Base-by-base conservation (phyloP, 148 eudicot genomes). In the Amaranthus hypochondriacus region DNA sequence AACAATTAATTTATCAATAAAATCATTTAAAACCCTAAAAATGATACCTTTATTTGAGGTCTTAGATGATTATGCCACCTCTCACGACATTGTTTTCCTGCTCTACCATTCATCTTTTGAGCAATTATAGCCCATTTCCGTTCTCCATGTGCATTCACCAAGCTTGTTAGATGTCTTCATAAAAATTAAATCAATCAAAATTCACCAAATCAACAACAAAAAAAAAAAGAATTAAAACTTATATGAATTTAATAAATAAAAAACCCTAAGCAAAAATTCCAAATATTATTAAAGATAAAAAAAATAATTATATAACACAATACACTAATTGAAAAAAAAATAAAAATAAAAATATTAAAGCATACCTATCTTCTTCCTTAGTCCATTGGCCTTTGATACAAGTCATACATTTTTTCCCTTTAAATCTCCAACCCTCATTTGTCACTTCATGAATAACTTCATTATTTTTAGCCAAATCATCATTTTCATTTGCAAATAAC, bases 51-150 rank as follows among this genome's bases (percentile, higher is more conserved):
- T 53, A 93, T 87, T 72, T 87, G 75, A 4, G 92, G 86, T 18
- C 95, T 89, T 47, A 93, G 72, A 87, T 93, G 97, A 71, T 89
- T 91, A 68, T 83, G 81, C 95, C 95, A 93, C 62, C 97, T 78
- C 74, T 93, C 97, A 13, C 97, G 81, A 62, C 98, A 93, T 76
- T 91, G 98, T 54, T 93, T 93, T 56, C 97, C 98, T 0, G 85
- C 86, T 59, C 93, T 84, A 2, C 89, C 88, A 3, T 39, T 71
- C 79, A 93, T 81, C 44, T 79, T 63, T 56, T 77, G 56, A 7
- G 97, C 89, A 10, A 93, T 85, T 63, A 48, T 66, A 42, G 91
- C 72, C 98, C 98, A 91, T 71, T 79, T 88, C 15, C 69, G 77
- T 11, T 28, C 68, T 50, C 95, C 97, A 78, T 80, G 28, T 68